Base-by-base conservation (phyloP, 805 yeast genomes). In the Cyberlindnera mississippiensis region DNA sequence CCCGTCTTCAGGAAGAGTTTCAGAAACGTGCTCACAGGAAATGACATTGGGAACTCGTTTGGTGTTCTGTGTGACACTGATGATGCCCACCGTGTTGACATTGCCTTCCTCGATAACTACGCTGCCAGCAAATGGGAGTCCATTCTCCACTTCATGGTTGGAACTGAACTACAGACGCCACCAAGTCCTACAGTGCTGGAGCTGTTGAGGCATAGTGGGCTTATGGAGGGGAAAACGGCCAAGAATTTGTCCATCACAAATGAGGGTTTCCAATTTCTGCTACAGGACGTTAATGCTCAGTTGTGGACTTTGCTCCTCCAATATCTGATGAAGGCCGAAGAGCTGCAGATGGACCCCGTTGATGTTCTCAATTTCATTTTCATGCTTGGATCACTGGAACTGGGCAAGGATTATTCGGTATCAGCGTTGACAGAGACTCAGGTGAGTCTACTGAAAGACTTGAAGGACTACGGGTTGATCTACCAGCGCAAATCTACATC, bases 71-170 rank as follows among this genome's bases (percentile, higher is more conserved):
- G 79, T 40, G 75, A 75, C 16, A 66, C 72, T 29, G 69, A 71
- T 8, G 81, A 80, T 46, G 73, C 76, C 34, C 74, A 76, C 41
- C 66, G 67, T 24, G 83, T 85, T 4, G 80, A 76, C 35, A 63
- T 80, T n/a, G 73, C 71, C 28, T 83, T 82, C 53, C 68, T 91
- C 36, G 95, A 87, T 51, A 69, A 70, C 30, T 90, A 88, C 63
- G 95, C 96, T 12, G 75, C 88, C 6, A 76, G 73, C 35, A 88
- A 85, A 58, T 93, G 99, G 99, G 99, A 93, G 60, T 78, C 87
- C 7, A 91, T 93, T 52, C 69, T 93, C 53, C 98, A 93, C 69
- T 93, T 83, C 67, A 91, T 93, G 98, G 99, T 93, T 33, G 96
- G 98, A 2, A 87, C 97, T 0, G 85, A 86, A 38, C 66, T 82